Conservation (phyloP, 768 basidiomycete species). For the Lentinus brumalis region DNA sequence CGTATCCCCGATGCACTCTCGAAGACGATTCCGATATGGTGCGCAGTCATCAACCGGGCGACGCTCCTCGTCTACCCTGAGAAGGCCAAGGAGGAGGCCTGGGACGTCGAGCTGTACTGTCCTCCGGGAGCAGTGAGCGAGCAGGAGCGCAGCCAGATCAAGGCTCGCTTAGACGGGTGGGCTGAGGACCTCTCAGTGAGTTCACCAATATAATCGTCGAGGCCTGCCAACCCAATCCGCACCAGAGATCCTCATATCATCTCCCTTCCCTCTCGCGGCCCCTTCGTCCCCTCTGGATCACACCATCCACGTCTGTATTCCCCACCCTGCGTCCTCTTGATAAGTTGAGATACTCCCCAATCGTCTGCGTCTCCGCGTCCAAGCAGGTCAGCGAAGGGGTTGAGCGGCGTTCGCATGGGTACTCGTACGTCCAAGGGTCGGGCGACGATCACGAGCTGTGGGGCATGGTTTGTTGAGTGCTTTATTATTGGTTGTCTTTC, state of each 20-base stretch:
- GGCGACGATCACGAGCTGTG: conserved; percentile 95
- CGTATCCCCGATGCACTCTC: conserved; percentile 92
- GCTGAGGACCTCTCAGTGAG: conserved; percentile 66
- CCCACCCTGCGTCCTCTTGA: conserved; percentile 38
- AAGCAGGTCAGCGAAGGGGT: conserved; percentile 61
- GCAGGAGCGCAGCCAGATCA: conserved; percentile 84
- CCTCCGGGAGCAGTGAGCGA: conserved; percentile 66
- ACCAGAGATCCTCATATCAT: conserved; percentile 69
- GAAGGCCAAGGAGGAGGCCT: conserved; percentile 27
- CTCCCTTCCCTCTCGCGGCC: conserved; percentile 63
- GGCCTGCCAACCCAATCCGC: neutral
- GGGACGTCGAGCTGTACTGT: conserved; percentile 68
- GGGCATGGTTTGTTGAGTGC: conserved; percentile 57
- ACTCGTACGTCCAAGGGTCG: conserved; percentile 88
- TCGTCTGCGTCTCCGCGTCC: conserved; percentile 89
- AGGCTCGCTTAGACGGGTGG: conserved; percentile 64
- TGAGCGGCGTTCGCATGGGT: conserved; percentile 68
- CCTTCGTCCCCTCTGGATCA: conserved; percentile 87
- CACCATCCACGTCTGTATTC: conserved; percentile 63
- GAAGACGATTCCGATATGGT: conserved; percentile 90
- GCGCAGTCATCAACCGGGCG: conserved; percentile 80
- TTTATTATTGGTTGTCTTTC: neutral
- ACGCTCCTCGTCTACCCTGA: conserved; percentile 28
- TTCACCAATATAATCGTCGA: neutral
- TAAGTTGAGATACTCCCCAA: conserved; percentile 52